Evolutionary conservation across 2,329 filamentous ascomycete genomes (phyloP), one percentile per base, ranked within the genome.

Genomic region (Paracamarosporium sp.): DNA sequence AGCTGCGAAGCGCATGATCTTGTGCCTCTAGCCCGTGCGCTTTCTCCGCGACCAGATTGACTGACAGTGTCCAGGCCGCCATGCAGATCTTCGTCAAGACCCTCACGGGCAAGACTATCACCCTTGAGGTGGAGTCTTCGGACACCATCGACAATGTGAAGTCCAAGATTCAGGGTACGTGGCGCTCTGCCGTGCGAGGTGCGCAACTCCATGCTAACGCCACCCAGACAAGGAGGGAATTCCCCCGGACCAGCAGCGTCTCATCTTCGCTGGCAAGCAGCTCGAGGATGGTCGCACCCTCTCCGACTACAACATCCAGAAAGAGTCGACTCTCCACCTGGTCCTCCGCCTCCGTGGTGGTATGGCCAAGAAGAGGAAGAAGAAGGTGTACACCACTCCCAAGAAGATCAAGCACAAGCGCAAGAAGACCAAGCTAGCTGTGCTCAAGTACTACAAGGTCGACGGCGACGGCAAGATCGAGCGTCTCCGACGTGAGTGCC

Each of bases 381-480:
- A 99, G 92, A 99, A 99, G 93, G 95, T 99, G 75, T 99, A 99
- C 91, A 98, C 92, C 81, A 99, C 95, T 78, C 95, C 95, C 82
- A 99, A 99, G 93, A 99, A 99, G 93, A 99, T 99, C 91, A 99
- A 99, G 95, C 95, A 99, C 90, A 99, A 99, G 93, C 91, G 93
- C 87, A 99, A 98, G 93, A 99, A 99, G 94, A 97, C 91, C 89
- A 99, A 99, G 91, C 86, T 99, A 82, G 95, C 95, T 78, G 94
- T 99, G 75, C 93, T 99, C 83, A 99, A 99, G 90, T 99, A 99
- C 92, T 99, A 99, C 92, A 99, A 99, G 92, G 95, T 99, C 76
- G 95, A 98, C 83, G 92, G 91, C 76, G 95, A 99, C 78, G 95
- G 96, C 84, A 98, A 98, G 90, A 98, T 99, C 77, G 95, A 99